Evolutionary conservation across 176 grass and related monocot species (phyloP).

Genomic region (Rhynchospora breviuscula): DNA sequence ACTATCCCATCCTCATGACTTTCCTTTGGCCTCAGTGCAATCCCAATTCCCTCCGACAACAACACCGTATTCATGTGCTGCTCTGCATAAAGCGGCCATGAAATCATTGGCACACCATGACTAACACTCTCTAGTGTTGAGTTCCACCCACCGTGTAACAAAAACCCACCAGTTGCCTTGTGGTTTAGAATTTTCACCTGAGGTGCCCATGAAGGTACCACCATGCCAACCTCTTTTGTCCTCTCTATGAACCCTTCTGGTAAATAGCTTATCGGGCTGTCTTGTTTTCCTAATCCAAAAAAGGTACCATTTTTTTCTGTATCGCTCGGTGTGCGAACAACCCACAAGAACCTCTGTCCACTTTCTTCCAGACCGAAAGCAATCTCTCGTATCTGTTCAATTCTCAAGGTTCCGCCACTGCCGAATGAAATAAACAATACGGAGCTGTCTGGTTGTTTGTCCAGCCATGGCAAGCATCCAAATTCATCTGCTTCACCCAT

Average conservation of each 20-base stretch:
- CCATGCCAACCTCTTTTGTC: constrained; percentile 32
- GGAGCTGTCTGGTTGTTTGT: constrained; percentile 29
- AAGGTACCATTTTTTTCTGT: constrained; percentile 25
- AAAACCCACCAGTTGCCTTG: constrained; percentile 34
- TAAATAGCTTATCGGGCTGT: constrained; percentile 31
- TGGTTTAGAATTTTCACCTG: constrained; percentile 56
- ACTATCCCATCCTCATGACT: constrained; percentile 19
- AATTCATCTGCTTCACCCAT: neutral
- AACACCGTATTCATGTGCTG: constrained; percentile 40
- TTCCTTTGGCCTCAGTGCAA: constrained; percentile 14
- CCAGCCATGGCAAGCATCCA: constrained; percentile 49
- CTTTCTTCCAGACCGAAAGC: constrained; percentile 48
- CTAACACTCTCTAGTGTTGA: constrained; percentile 26
- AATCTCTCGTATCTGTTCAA: constrained; percentile 38
- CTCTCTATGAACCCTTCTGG: constrained; percentile 45
- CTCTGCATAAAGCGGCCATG: constrained; percentile 40
- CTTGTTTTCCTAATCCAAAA: neutral
- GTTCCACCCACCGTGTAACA: constrained; percentile 36
- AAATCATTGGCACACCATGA: constrained; percentile 34
- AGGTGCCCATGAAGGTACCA: constrained; percentile 54
- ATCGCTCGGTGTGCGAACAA: constrained; percentile 30
- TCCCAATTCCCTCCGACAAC: constrained; percentile 19
- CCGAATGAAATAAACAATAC: constrained; percentile 69
- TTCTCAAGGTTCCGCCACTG: constrained; percentile 39
- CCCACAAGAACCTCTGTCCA: constrained; percentile 58